Evolutionary conservation across 2,329 filamentous ascomycete genomes (phyloP).

Genomic region (Sarocladium kiliense): DNA sequence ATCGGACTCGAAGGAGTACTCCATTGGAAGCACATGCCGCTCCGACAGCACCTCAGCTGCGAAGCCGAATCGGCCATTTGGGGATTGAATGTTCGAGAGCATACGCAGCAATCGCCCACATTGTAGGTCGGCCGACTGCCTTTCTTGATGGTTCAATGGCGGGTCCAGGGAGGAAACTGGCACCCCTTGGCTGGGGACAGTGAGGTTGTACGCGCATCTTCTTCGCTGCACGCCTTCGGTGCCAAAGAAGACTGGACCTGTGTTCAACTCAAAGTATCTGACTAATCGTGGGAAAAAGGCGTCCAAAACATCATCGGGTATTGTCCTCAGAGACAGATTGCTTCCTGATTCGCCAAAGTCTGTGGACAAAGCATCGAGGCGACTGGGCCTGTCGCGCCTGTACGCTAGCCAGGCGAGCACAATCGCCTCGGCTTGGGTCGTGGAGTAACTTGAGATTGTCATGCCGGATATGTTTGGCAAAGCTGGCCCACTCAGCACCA

Average conservation of each 20-base stretch:
- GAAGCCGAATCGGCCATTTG: conserved; percentile 42
- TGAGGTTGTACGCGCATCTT: conserved; percentile 32
- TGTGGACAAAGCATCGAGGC: neutral
- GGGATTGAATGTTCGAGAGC: conserved; percentile 39
- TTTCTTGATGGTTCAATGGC: conserved; percentile 29
- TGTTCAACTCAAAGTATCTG: neutral
- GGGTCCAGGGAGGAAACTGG: conserved; percentile 30
- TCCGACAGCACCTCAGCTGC: conserved; percentile 21
- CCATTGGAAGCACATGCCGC: conserved; percentile 12
- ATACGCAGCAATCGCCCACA: conserved; percentile 39
- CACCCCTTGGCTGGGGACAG: conserved; percentile 30
- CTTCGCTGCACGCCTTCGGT: neutral
- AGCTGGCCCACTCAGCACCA: neutral
- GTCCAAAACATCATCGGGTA: neutral
- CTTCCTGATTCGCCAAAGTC: neutral
- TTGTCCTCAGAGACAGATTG: neutral
- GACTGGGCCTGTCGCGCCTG: neutral
- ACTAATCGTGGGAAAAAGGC: neutral
- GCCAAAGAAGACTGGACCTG: neutral
- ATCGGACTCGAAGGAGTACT: neutral
- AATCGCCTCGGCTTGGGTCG: neutral
- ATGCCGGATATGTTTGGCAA: neutral
- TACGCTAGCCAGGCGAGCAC: neutral
- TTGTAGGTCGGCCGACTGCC: conserved; percentile 37
- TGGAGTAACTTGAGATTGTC: neutral